phyloP scores from a whole-genome alignment of 2,329 filamentous ascomycete genomes.

The Cladosporium cucumerinum region DNA sequence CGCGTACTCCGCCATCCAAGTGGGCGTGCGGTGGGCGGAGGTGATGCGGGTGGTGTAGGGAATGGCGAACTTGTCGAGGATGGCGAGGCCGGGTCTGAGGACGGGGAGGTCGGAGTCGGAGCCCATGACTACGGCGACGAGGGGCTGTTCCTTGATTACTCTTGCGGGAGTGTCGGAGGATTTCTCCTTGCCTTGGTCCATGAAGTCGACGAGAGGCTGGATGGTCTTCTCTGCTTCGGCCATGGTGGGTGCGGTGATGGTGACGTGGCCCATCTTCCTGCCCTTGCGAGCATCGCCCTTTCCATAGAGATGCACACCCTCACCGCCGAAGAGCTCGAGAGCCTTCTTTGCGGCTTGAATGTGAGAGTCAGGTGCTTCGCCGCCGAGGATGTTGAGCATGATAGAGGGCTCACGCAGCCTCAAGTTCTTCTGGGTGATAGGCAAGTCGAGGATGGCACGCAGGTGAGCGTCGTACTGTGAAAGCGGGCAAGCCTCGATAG shows the following conservation, averaged over 20 bases:
- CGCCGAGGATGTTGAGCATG: constrained; percentile 79
- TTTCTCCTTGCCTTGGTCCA: constrained; percentile 51
- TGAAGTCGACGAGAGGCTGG: constrained; percentile 65
- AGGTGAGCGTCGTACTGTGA: constrained; percentile 94
- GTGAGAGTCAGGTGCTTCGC: constrained; percentile 63
- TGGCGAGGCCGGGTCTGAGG: constrained; percentile 62
- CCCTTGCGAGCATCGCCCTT: constrained; percentile 80
- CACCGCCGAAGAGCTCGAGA: constrained; percentile 38
- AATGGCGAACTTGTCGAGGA: constrained; percentile 67
- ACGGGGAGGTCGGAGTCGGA: constrained; percentile 74
- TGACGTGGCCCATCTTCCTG: constrained; percentile 94
- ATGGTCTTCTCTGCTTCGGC: constrained; percentile 64
- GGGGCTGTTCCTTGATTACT: constrained; percentile 43
- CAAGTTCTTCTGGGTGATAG: constrained; percentile 52
- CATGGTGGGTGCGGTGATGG: constrained; percentile 68
- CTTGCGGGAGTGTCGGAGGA: constrained; percentile 44
- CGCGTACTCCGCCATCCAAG: constrained; percentile 47
- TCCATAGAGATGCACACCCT: constrained; percentile 76
- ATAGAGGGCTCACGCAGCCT: constrained; percentile 60
- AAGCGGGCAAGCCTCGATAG: constrained; percentile 83
- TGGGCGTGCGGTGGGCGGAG: constrained; percentile 60
- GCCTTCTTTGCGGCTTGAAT: constrained; percentile 54
- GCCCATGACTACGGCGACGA: constrained; percentile 79
- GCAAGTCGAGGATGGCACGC: constrained; percentile 71
- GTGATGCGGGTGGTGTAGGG: constrained; percentile 72